Percentiles rank a stretch among this genome's conserved stretches.
These are phyloP conservation scores for Wickerhamiella slavikovae DNA, from an alignment of 805 yeast genomes.

Conservation along the genomic window DNA sequence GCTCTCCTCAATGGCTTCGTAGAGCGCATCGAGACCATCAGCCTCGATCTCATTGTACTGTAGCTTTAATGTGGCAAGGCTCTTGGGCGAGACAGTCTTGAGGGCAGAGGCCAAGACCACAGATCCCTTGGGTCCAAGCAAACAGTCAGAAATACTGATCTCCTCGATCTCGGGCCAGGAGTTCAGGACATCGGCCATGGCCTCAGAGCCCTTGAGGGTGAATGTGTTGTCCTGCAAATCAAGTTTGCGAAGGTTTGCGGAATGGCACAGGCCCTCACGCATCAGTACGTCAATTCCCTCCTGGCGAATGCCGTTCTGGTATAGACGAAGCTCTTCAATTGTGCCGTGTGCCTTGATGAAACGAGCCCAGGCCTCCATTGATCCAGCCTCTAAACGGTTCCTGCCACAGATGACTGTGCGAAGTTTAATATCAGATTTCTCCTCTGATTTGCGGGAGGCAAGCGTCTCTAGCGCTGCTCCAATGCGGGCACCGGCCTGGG, in stretches of 20 bases:
- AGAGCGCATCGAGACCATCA: slow-evolving; percentile 38
- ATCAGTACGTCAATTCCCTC: slow-evolving; percentile 66
- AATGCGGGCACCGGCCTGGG: slow-evolving; percentile 87
- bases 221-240: slow-evolving; percentile 94
- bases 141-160: slow-evolving; percentile 73
- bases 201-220: slow-evolving; percentile 43
- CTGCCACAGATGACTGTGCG: slow-evolving; percentile 84
- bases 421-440: slow-evolving; percentile 32
- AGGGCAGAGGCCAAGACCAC: slow-evolving; percentile 25
- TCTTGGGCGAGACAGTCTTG: slow-evolving; percentile 13
- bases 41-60: slow-evolving; percentile 78
- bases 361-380: slow-evolving; percentile 63
- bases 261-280: slow-evolving; percentile 44
- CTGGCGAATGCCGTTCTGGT: slow-evolving; percentile 95
- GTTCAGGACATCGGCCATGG: slow-evolving; percentile 38
- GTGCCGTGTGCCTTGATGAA: slow-evolving; percentile 67
- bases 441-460: slow-evolving; percentile 33
- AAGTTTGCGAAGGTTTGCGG: slow-evolving; percentile 39
- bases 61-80: slow-evolving; percentile 41
- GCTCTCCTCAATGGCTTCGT: slow-evolving; percentile 29
- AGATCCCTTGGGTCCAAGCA: slow-evolving; percentile 65
- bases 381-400: slow-evolving; percentile 91
- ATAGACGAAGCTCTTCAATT: slow-evolving; percentile 54
- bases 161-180: slow-evolving; percentile 54
- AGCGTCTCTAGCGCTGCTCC: slow-evolving; percentile 67